Percentiles rank a stretch among this genome's conserved stretches.
phyloP scores from a whole-genome alignment of 2,329 filamentous ascomycete species.

The Capronia epimyces region DNA sequence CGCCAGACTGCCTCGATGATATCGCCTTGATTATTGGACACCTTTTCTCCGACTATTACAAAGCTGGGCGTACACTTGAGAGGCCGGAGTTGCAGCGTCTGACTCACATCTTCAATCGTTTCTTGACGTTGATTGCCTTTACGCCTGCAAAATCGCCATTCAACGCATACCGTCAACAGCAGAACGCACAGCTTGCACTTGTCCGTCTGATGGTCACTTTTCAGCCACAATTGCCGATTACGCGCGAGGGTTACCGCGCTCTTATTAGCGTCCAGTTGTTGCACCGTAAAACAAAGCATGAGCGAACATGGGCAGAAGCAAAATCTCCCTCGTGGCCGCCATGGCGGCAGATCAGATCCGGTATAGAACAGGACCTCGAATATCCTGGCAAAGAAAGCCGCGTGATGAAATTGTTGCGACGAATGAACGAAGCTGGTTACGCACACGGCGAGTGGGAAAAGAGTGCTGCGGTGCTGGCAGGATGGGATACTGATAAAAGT shows the following conservation, averaged over 20 bases:
- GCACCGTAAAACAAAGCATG: slow-evolving; percentile 51
- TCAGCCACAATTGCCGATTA: slow-evolving; percentile 51
- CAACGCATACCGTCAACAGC: slow-evolving; percentile 45
- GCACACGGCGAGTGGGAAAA: slow-evolving; percentile 47
- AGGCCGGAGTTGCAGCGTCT: slow-evolving; percentile 8
- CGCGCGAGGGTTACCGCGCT: slow-evolving; percentile 53
- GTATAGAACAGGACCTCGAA: slow-evolving; percentile 55
- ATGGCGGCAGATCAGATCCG: slow-evolving; percentile 58
- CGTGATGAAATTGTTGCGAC: slow-evolving; percentile 50
- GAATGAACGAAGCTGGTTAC: slow-evolving; percentile 59
- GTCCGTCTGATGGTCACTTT: slow-evolving; percentile 53
- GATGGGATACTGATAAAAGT: slow-evolving; percentile 59
- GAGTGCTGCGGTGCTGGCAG: slow-evolving; percentile 50
- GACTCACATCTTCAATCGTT: slow-evolving; percentile 41
- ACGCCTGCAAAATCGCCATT: slow-evolving; percentile 48
- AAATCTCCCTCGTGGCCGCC: slow-evolving; percentile 61
- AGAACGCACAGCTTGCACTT: slow-evolving; percentile 54
- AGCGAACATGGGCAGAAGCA: slow-evolving; percentile 54
- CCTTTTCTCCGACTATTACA: slow-evolving; percentile 16
- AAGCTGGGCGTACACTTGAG: slow-evolving; percentile 1
- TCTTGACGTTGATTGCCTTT: slow-evolving; percentile 46
- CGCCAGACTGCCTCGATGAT: slow-evolving; percentile 43
- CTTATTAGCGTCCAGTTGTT: slow-evolving; percentile 53
- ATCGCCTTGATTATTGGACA: slow-evolving; percentile 35
- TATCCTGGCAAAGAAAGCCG: slow-evolving; percentile 53